Percentiles rank a stretch among this genome's conserved stretches.
Evolutionary conservation across 2,329 filamentous ascomycete genomes (phyloP).

Genomic region (Ophiostoma pallidulum): DNA sequence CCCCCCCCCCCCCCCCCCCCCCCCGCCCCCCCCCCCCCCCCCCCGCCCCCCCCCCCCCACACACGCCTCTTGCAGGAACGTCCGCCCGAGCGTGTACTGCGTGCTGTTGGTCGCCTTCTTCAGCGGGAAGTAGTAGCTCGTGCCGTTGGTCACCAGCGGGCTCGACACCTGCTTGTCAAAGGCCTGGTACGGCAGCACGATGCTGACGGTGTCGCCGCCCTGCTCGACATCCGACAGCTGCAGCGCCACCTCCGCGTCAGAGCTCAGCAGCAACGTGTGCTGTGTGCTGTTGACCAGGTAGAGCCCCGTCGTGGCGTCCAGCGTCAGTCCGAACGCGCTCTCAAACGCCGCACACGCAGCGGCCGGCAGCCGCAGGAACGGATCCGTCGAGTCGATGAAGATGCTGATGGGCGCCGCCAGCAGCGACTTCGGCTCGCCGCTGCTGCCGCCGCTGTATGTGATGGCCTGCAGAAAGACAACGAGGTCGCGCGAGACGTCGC

Average conservation of each 20-base stretch:
- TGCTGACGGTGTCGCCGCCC: conserved; percentile 24
- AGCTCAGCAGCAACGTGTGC: conserved; percentile 21
- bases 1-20: too few species aligned
- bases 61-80: conserved; percentile 29
- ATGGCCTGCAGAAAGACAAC: conserved; percentile 31
- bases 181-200: conserved; percentile 25
- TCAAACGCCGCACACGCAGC: conserved; percentile 26
- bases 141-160: conserved; percentile 22
- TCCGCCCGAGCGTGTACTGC: conserved; percentile 28
- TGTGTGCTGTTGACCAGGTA: conserved; percentile 30
- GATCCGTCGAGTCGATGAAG: conserved; percentile 29
- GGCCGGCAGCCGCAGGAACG: conserved; percentile 27
- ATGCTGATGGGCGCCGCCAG: conserved; percentile 27
- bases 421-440: conserved; percentile 19
- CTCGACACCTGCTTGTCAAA: conserved; percentile 25
- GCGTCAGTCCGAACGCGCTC: conserved; percentile 23
- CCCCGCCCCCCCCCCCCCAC: too few species aligned
- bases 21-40: too few species aligned
- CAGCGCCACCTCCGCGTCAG: conserved; percentile 26
- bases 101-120: conserved; percentile 25
- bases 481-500: conserved; percentile 27
- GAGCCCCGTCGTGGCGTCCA: conserved; percentile 22
- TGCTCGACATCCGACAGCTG: conserved; percentile 25
- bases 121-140: conserved; percentile 26
- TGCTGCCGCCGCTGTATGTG: conserved; percentile 25